Evolutionary conservation across 2,329 filamentous ascomycete species (phyloP).

Genomic region (Cladorrhinum sp.): DNA sequence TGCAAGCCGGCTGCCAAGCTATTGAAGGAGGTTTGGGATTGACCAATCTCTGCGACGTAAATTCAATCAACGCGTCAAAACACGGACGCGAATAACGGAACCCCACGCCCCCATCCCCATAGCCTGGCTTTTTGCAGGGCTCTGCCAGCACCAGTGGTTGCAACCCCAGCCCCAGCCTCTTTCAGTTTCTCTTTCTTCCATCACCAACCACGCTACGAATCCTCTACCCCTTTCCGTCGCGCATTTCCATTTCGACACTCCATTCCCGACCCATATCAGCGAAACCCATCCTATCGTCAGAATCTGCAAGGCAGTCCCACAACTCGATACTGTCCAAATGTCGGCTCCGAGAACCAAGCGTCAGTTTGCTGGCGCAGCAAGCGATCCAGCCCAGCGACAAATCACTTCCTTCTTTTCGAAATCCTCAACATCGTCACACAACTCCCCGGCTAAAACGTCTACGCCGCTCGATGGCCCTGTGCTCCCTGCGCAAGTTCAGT

Average conservation of each 20-base stretch:
- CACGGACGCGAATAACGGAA: conserved; percentile 22
- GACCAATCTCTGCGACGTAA: conserved; percentile 16
- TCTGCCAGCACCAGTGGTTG: neutral
- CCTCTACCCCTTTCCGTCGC: neutral
- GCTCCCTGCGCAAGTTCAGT: conserved; percentile 66
- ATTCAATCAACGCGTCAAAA: conserved; percentile 26
- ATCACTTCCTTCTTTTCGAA: conserved; percentile 61
- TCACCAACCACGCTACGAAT: neutral
- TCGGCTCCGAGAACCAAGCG: conserved; percentile 56
- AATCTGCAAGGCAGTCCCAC: neutral
- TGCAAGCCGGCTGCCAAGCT: neutral
- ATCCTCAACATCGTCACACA: conserved; percentile 25
- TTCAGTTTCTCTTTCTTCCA: neutral
- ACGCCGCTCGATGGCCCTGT: conserved; percentile 37
- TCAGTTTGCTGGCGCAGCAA: conserved; percentile 57
- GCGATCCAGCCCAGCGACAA: conserved; percentile 57
- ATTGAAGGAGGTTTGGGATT: neutral
- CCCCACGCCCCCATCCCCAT: neutral
- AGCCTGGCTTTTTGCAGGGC: neutral
- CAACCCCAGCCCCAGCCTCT: conserved; percentile 1
- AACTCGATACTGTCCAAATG: conserved; percentile 36
- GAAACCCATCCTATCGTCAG: too few species aligned
- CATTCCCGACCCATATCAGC: neutral
- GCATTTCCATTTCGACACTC: neutral
- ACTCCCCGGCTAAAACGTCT: conserved; percentile 34